Base-by-base conservation (phyloP, 192 early-diverging fungal species). In the Podila clonocystis region DNA sequence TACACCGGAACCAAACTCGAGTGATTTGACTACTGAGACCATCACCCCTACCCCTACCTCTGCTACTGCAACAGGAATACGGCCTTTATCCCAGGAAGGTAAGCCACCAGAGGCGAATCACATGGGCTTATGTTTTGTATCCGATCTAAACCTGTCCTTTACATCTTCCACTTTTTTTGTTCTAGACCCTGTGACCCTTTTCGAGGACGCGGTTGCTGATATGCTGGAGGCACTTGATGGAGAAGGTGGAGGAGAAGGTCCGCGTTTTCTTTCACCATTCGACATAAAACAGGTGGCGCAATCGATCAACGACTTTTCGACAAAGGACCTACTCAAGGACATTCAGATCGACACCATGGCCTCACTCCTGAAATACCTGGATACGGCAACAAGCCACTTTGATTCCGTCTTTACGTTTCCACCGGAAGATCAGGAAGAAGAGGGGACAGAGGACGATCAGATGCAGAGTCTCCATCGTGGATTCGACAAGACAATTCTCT, bases 331-430 rank as follows among this genome's bases (percentile, higher is more conserved):
- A 5, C 31, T 72, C 13, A 28, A 29, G 17, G 62, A 72, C 2
- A 61, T 72, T 13, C 61, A 63, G 15, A 52, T 72, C 9, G 70
- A 72, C 49, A 72, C 62, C 31, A 28, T 63, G 24, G 41, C 70
- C 15, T 28, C 62, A 22, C 50, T 72, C 11, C 26, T 72, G 6
- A 48, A 50, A 36, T 74, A 74, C n/a, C 58, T 74, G 58, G 65
- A 74, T 13, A 41, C 55, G 2, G 15, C 63, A 0, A 65, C 66
- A 41, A 62, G n/a, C 17, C 58, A 67, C n/a, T 65, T 73, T 26
- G 70, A 65, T 9, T 4, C 68, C 11, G 36, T 34, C 19, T 22
- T 50, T 13, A 24, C 20, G n/a, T 49, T 69, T n/a, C 36, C 58
- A 13, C 24, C 28, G 30, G 60, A 61, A 13, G 60, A 57, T 17